Evolutionary conservation across 768 basidiomycete genomes (phyloP).

Genomic region (Mrakia hoshinonis): DNA sequence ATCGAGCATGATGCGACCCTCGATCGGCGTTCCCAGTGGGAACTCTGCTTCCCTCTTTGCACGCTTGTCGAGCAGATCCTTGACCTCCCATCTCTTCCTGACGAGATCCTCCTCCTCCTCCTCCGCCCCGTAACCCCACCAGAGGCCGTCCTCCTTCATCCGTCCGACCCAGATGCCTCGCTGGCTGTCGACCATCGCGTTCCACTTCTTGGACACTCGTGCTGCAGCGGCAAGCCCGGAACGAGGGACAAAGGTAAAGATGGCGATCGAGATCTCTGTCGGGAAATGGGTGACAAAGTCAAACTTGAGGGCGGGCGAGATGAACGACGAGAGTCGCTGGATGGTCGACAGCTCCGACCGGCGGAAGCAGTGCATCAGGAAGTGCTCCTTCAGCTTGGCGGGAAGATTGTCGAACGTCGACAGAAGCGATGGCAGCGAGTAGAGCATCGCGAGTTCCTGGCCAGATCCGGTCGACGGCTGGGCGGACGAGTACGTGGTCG

Average conservation of each 20-base stretch:
- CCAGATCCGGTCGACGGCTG: conserved; percentile 34
- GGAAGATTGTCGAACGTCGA: conserved; percentile 73
- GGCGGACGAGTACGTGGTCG: neutral
- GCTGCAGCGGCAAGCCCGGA: conserved; percentile 75
- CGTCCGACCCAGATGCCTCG: conserved; percentile 81
- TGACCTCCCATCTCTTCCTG: conserved; percentile 43
- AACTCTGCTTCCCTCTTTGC: neutral
- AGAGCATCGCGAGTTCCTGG: conserved; percentile 59
- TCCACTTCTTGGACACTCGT: conserved; percentile 81
- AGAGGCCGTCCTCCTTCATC: conserved; percentile 70
- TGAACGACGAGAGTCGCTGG: conserved; percentile 75
- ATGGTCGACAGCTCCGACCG: conserved; percentile 86
- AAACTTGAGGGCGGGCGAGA: conserved; percentile 81
- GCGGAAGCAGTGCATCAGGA: conserved; percentile 82
- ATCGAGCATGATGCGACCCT: neutral
- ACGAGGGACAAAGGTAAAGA: conserved; percentile 76
- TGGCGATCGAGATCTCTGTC: conserved; percentile 79
- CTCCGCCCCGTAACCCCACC: conserved; percentile 82
- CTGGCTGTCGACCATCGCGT: conserved; percentile 83
- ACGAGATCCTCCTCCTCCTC: conserved; percentile 67
- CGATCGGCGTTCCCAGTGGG: neutral
- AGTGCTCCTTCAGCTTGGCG: conserved; percentile 76
- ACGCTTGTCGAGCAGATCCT: conserved; percentile 28
- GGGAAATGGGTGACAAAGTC: conserved; percentile 91
- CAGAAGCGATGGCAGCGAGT: conserved; percentile 75